Percentiles rank a stretch among this genome's conserved stretches.
phyloP scores from a whole-genome alignment of 768 basidiomycete species.

The Panaeolus cyanescens region DNA sequence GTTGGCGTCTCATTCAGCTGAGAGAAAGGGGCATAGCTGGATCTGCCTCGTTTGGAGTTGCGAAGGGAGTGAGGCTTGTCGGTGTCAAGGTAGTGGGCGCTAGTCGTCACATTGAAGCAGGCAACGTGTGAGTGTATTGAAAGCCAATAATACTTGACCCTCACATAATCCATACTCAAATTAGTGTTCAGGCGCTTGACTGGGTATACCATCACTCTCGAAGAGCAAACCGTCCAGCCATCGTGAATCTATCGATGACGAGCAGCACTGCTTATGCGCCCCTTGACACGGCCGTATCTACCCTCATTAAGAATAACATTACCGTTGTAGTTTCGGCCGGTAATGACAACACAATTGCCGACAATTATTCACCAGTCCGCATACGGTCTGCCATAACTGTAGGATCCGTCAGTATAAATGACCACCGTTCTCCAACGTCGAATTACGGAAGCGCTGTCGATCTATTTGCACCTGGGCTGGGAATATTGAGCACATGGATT shows the following conservation, averaged over 20 bases:
- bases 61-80: slow-evolving; percentile 86
- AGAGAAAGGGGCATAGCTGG: slow-evolving; percentile 77
- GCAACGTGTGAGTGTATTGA: slow-evolving; percentile 86
- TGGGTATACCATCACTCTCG: slow-evolving; percentile 63
- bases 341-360: slow-evolving; percentile 89
- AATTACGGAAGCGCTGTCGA: slow-evolving; percentile 92
- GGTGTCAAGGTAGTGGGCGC: slow-evolving; percentile 96
- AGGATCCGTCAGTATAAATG: slow-evolving; percentile 82
- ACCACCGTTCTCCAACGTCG: slow-evolving; percentile 88
- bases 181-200: slow-evolving; percentile 27
- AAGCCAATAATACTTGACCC: slow-evolving; percentile 52
- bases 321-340: slow-evolving; percentile 98
- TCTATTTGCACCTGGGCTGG: slow-evolving; percentile 88
- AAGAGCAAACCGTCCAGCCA: slow-evolving; percentile 69
- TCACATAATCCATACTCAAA: slow-evolving; percentile 61
- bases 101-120: slow-evolving; percentile 94
- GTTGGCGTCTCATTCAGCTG: not conserved
- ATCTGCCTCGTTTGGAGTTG: slow-evolving; percentile 91
- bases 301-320: slow-evolving; percentile 78
- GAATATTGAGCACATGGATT: slow-evolving; percentile 88
- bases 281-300: slow-evolving; percentile 83
- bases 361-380: slow-evolving; percentile 88
- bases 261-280: slow-evolving; percentile 82
- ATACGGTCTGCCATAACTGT: slow-evolving; percentile 91
- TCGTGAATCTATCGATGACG: slow-evolving; percentile 96